Conservation (phyloP, 2,329 filamentous ascomycete genomes). For the Aspergillus pseudonomiae region DNA sequence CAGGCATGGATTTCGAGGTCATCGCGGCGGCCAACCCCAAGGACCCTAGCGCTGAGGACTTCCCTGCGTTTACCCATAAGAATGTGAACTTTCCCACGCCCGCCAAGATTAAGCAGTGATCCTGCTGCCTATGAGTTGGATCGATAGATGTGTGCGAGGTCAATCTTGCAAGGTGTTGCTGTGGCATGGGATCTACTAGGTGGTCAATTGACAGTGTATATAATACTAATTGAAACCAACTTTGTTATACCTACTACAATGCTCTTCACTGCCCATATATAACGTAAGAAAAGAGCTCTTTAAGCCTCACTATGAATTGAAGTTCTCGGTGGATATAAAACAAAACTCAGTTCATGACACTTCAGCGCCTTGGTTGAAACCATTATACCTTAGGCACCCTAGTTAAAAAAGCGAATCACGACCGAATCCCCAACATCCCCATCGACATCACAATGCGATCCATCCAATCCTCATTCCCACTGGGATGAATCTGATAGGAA, state of each 20-base stretch:
- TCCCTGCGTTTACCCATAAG: neutral
- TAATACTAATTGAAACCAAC: no score
- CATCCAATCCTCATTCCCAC: constrained; percentile 13
- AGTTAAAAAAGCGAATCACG: neutral
- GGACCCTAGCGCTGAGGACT: neutral
- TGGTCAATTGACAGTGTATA: no score
- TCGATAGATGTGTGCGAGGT: neutral
- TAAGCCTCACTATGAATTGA: neutral
- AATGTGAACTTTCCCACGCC: neutral
- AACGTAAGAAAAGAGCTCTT: neutral
- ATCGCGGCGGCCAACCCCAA: neutral
- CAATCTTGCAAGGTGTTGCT: neutral
- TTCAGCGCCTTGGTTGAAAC: no score
- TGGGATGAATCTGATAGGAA: neutral
- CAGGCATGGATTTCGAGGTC: constrained; percentile 1
- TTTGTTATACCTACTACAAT: no score
- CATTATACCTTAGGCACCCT: neutral
- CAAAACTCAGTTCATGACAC: neutral
- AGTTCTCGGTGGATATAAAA: neutral
- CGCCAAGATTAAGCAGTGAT: neutral
- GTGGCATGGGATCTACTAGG: neutral
- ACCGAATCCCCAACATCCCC: constrained; percentile 15
- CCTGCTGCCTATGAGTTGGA: neutral
- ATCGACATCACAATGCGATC: constrained; percentile 19
- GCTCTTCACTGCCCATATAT: no score